These are phyloP conservation scores for Medicago lupulina DNA, from an alignment of 306 rosid species.

Conservation along the genomic window DNA sequence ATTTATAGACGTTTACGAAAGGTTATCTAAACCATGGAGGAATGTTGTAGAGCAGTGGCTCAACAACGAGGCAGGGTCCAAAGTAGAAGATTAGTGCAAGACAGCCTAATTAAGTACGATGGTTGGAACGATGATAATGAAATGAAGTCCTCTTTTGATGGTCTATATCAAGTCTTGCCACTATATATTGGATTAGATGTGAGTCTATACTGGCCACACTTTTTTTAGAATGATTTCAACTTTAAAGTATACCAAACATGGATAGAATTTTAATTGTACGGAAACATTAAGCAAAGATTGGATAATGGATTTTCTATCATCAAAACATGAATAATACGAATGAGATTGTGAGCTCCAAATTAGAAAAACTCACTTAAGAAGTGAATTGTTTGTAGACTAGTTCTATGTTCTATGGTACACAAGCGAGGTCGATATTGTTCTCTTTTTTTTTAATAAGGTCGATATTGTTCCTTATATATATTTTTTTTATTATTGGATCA, in stretches of 20 bases:
- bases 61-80: too few relatives aligned
- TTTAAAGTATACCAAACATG: neutral
- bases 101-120: neutral
- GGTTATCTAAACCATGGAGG: too few relatives aligned
- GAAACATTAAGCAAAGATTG: neutral
- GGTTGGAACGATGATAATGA: neutral
- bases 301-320: neutral
- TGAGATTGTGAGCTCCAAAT: neutral
- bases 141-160: neutral
- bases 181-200: neutral
- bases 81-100: neutral
- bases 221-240: neutral
- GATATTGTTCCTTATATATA: too few relatives aligned
- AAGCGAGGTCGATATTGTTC: too few relatives aligned
- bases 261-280: constrained; percentile 7
- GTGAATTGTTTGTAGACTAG: neutral
- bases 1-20: too few relatives aligned
- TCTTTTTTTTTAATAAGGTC: too few relatives aligned
- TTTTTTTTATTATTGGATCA: too few relatives aligned
- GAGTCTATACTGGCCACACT: constrained; percentile 8
- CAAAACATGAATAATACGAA: neutral
- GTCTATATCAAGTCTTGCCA: neutral
- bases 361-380: neutral
- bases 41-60: too few relatives aligned
- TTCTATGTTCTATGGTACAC: too few relatives aligned